Percentiles rank a stretch among this genome's conserved stretches.
phyloP scores from a whole-genome alignment of 2,329 filamentous ascomycete genomes.

The Clonostachys solani region DNA sequence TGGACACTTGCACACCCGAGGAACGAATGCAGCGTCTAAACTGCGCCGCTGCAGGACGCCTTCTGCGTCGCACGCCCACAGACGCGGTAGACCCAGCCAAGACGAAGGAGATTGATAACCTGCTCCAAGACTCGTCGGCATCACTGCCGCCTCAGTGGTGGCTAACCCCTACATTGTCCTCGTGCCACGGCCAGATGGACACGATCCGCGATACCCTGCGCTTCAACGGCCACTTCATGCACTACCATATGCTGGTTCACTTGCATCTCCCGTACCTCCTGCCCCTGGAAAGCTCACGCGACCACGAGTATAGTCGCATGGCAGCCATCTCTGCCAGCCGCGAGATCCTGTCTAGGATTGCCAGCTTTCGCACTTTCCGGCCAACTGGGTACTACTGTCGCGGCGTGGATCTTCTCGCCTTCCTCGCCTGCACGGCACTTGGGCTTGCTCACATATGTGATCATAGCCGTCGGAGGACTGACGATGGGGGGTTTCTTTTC shows the following conservation, averaged over 20 bases:
- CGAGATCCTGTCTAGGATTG: constrained; percentile 42
- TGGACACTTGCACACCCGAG: constrained; percentile 24
- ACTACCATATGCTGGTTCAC: constrained; percentile 44
- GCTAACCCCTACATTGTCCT: constrained; percentile 24
- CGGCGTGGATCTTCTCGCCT: too few species aligned
- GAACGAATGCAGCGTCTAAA: constrained; percentile 38
- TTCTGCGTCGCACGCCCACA: constrained; percentile 38
- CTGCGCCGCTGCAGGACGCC: constrained; percentile 33
- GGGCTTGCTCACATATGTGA: too few species aligned
- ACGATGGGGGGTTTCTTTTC: too few species aligned
- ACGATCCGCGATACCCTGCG: constrained; percentile 14
- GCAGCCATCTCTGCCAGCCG: constrained; percentile 45
- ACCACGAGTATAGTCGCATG: constrained; percentile 37
- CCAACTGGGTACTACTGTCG: too few species aligned
- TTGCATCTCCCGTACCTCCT: constrained; percentile 54
- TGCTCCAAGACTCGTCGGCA: constrained; percentile 22
- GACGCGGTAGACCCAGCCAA: constrained; percentile 38
- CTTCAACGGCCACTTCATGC: constrained; percentile 42
- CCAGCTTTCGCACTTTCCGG: constrained; percentile 30
- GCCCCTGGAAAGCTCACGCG: constrained; percentile 29
- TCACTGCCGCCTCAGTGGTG: constrained; percentile 34
- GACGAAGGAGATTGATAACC: constrained; percentile 33
- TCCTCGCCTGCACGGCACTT: too few species aligned
- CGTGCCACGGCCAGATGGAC: constrained; percentile 6
- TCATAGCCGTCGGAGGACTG: too few species aligned